Evolutionary conservation across 164 flowering plant species (phyloP).

Genomic region (Tetracentron sinense): DNA sequence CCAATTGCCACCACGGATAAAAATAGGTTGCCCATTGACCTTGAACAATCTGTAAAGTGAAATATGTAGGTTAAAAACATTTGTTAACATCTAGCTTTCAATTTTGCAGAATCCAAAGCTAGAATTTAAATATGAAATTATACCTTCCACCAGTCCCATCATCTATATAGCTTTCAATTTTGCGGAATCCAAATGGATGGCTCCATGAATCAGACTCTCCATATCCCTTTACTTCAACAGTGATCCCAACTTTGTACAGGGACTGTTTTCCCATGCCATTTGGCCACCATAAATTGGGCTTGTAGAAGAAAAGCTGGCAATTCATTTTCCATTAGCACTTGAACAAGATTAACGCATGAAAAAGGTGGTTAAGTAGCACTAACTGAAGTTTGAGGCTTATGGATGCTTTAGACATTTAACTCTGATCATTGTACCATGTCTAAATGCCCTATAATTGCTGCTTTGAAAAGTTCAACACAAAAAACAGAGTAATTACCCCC

Average conservation of each 20-base stretch:
- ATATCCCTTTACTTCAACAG: constrained; percentile 68
- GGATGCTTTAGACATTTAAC: not conserved
- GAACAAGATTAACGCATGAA: not conserved
- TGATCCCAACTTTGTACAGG: constrained; percentile 65
- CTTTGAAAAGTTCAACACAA: no score
- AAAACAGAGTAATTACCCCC: no score
- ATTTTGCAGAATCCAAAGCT: not conserved
- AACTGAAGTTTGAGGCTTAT: not conserved
- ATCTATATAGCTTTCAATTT: constrained; percentile 81
- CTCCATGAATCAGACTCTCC: constrained; percentile 90
- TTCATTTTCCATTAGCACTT: constrained; percentile 17
- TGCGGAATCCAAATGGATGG: constrained; percentile 86
- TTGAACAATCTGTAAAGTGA: constrained; percentile 65
- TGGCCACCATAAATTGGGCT: constrained; percentile 98
- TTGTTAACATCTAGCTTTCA: not conserved
- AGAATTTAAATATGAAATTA: constrained; percentile 2
- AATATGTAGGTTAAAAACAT: constrained; percentile 3
- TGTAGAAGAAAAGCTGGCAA: constrained; percentile 90
- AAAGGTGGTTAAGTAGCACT: not conserved
- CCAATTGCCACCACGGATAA: constrained; percentile 99
- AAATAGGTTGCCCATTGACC: constrained; percentile 89
- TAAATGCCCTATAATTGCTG: no score
- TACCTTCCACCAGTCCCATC: constrained; percentile 93
- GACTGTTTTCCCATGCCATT: constrained; percentile 98
- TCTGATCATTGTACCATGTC: no score